These are phyloP conservation scores for Hygrophorus russula DNA, from an alignment of 768 basidiomycete species.

Conservation along the genomic window DNA sequence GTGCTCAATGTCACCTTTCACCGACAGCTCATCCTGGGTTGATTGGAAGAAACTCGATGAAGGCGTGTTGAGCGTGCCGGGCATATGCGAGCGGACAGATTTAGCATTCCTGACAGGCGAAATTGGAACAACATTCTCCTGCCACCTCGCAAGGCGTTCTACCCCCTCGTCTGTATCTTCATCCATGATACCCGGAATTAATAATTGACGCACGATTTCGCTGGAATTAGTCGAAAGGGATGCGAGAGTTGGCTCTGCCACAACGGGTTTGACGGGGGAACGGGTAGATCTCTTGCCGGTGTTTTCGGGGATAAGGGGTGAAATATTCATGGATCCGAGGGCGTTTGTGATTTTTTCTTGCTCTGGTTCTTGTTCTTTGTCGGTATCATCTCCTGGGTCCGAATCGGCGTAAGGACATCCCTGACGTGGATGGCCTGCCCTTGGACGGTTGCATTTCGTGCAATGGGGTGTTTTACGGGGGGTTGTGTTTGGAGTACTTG, in stretches of 20 bases:
- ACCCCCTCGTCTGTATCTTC: slow-evolving; percentile 15
- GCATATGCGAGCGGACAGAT: slow-evolving; percentile 33
- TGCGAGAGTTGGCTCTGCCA: slow-evolving; percentile 22
- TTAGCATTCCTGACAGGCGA: slow-evolving; percentile 14
- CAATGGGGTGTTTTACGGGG: slow-evolving; percentile 45
- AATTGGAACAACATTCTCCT: slow-evolving; percentile 14
- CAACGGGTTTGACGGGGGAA: slow-evolving; percentile 16
- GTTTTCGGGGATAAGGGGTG: slow-evolving; percentile 9
- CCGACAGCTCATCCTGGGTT: slow-evolving; percentile 12
- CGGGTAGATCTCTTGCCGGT: slow-evolving; percentile 10
- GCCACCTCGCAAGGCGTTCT: slow-evolving; percentile 26
- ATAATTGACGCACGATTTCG: slow-evolving; percentile 33
- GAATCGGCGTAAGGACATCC: slow-evolving; percentile 42
- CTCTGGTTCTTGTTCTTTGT: neutral
- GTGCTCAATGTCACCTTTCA: slow-evolving; percentile 14
- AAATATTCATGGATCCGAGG: slow-evolving; percentile 35
- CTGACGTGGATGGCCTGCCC: slow-evolving; percentile 49
- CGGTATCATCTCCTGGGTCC: slow-evolving; percentile 3
- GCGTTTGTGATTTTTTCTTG: slow-evolving; percentile 22
- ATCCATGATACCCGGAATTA: slow-evolving; percentile 28
- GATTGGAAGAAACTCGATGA: slow-evolving; percentile 21
- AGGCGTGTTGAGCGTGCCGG: slow-evolving; percentile 42
- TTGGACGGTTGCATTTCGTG: slow-evolving; percentile 41
- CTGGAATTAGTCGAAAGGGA: slow-evolving; percentile 39
- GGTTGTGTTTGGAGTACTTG: slow-evolving; percentile 16